These are phyloP conservation scores for Pyricularia sp. DNA, from an alignment of 2,329 filamentous ascomycete species.

Conservation along the genomic window DNA sequence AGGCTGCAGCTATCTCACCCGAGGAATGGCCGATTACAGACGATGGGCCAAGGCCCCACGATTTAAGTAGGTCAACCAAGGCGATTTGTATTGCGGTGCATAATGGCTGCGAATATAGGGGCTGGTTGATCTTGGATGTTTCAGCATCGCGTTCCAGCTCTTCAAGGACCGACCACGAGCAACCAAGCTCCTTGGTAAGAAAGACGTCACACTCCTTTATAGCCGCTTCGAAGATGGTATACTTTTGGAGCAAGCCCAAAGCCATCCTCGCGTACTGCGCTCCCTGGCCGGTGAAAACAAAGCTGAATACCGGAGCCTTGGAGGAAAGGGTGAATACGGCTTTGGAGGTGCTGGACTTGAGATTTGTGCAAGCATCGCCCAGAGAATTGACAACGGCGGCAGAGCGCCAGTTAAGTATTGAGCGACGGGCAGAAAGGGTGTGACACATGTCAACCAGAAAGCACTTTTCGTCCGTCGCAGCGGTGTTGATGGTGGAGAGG, in stretches of 20 bases:
- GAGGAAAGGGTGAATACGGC: slow-evolving; percentile 37
- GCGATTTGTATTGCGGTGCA: slow-evolving; percentile 30
- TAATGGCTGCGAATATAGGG: slow-evolving; percentile 28
- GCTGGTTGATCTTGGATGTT: slow-evolving; percentile 23
- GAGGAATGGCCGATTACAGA: slow-evolving; percentile 29
- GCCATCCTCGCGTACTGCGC: slow-evolving; percentile 32
- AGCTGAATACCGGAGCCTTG: slow-evolving; percentile 24
- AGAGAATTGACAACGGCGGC: slow-evolving; percentile 8
- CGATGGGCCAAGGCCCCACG: slow-evolving; percentile 24
- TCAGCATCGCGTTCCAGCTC: slow-evolving; percentile 17
- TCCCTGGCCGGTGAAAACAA: slow-evolving; percentile 32
- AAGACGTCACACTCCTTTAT: slow-evolving; percentile 28
- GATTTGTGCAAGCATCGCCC: slow-evolving; percentile 19
- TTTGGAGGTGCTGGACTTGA: slow-evolving; percentile 19
- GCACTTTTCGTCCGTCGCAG: slow-evolving; percentile 28
- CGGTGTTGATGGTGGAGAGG: slow-evolving; percentile 22
- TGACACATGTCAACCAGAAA: slow-evolving; percentile 19
- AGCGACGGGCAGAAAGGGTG: too few relatives aligned
- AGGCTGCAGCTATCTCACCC: slow-evolving; percentile 35
- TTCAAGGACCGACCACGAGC: too few relatives aligned
- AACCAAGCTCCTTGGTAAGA: slow-evolving; percentile 23
- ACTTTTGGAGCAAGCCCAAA: slow-evolving; percentile 26
- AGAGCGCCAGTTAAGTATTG: too few relatives aligned
- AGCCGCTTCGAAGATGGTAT: slow-evolving; percentile 23
- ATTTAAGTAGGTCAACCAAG: slow-evolving; percentile 24